Conservation (phyloP, 768 basidiomycete species). For the Serendipita sp. region DNA sequence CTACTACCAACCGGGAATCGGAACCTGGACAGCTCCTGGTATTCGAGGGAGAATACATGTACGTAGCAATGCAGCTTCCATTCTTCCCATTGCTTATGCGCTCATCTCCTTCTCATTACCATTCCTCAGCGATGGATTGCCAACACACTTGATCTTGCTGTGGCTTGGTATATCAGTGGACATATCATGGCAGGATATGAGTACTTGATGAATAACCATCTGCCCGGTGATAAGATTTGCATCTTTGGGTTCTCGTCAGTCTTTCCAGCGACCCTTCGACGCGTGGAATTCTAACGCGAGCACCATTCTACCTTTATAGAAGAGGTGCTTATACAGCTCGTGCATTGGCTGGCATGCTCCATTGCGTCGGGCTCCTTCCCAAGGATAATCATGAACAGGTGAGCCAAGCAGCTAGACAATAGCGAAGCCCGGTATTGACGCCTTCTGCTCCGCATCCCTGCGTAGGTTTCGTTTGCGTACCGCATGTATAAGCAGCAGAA, state of each 20-base stretch:
- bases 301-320: not conserved
- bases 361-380: slow-evolving; percentile 15
- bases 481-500: slow-evolving; percentile 38
- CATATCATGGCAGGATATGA: not conserved
- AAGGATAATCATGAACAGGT: slow-evolving; percentile 33
- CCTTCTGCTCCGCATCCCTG: too few relatives aligned
- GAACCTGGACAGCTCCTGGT: slow-evolving; percentile 43
- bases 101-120: too few relatives aligned
- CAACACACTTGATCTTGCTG: slow-evolving; percentile 45
- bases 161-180: slow-evolving; percentile 45
- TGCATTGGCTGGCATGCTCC: slow-evolving; percentile 61
- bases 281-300: not conserved
- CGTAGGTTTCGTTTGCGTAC: slow-evolving; percentile 42
- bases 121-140: slow-evolving; percentile 30
- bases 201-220: slow-evolving; percentile 5
- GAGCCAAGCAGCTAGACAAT: slow-evolving; percentile 16
- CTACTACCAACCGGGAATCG: slow-evolving; percentile 28
- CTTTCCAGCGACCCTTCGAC: not conserved
- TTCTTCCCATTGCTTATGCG: too few relatives aligned
- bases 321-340: slow-evolving; percentile 54
- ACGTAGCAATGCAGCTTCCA: too few relatives aligned
- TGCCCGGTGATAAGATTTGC: slow-evolving; percentile 43
- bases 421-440: not conserved
- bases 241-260: slow-evolving; percentile 65
- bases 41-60: slow-evolving; percentile 38